Base-by-base conservation (phyloP, 1,284 basidiomycete species). In the Ceratobasidium sp. region DNA sequence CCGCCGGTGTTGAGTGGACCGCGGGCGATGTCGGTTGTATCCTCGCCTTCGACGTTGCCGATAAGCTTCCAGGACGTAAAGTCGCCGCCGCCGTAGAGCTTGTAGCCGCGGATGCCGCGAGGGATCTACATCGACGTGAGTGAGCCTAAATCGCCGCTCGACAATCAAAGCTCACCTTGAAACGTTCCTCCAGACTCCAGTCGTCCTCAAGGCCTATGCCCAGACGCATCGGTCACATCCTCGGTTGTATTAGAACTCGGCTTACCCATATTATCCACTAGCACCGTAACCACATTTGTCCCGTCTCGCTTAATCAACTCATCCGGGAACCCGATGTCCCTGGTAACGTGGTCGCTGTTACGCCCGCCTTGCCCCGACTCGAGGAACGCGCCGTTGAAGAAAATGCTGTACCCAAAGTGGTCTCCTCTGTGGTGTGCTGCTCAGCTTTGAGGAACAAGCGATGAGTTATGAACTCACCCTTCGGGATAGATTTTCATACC, bases 371-470 rank as follows among this genome's bases (percentile, higher is more conserved):
- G 83, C 25, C 83, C 84, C 7, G 85, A 86, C 9, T 86, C 86
- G 4, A 88, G 81, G 82, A 86, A 87, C 25, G 83, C 81, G 0
- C 81, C 82, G 79, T 88, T 88, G 40, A 88, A 77, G 81, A 85
- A 88, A 0, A 82, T 85, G n/a, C 84, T 85, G 76, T 85, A 86
- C 0, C 85, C 86, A 73, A 85, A 87, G 1, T 84, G 86, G 79
- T 82, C 85, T 17, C 86, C 86, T 15, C 87, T 86, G 62, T 8
- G 57, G 44, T 17, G 56, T 6, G 40, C 66, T 66, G 51, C 65
- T 37, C n/a, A 54, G 13, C 25, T 22, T 15, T 37, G 17, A 17
- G 25, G 73, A 64, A 66, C 17, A 15, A 64, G 32, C 22, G 59
- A 40, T 29, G 37, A 40, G 37, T 15, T 19, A 37, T 44, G n/a